Evolutionary conservation across 2,329 filamentous ascomycete genomes (phyloP).

Genomic region (Epichloe uncinata): DNA sequence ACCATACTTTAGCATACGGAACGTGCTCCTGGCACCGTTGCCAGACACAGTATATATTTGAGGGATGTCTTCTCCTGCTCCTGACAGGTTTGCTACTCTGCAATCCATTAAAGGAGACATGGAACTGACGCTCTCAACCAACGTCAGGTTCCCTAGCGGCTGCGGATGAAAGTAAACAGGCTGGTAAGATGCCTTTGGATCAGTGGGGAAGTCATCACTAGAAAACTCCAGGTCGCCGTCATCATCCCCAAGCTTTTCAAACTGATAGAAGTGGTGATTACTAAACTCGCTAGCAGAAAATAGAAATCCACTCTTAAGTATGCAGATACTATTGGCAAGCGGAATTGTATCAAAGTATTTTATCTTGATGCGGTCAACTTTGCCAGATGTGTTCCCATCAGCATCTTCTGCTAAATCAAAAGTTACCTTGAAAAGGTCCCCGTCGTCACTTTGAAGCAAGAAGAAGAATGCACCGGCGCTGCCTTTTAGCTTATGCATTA

Average conservation of each 20-base stretch:
- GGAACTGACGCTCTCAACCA: conserved; percentile 74
- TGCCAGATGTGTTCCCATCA: conserved; percentile 62
- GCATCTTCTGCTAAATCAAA: conserved; percentile 80
- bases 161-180: conserved; percentile 79
- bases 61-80: conserved; percentile 76
- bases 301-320: conserved; percentile 89
- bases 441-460: conserved; percentile 86
- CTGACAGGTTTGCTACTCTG: conserved; percentile 67
- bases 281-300: conserved; percentile 87
- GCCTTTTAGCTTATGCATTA: conserved; percentile 92
- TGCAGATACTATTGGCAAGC: conserved; percentile 72
- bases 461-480: conserved; percentile 86
- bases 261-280: conserved; percentile 90
- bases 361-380: conserved; percentile 73
- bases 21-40: conserved; percentile 74
- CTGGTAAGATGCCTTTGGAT: conserved; percentile 56
- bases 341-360: conserved; percentile 98
- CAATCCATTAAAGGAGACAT: conserved; percentile 87
- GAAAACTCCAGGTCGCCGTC: conserved; percentile 77
- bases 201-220: conserved; percentile 70
- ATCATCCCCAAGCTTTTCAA: conserved; percentile 92
- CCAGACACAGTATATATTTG: conserved; percentile 93
- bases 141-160: conserved; percentile 63
- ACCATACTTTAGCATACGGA: conserved; percentile 85
- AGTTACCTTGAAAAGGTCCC: conserved; percentile 94